phyloP scores from a whole-genome alignment of 148 eudicot genomes.

The Dianthus caryophyllus region DNA sequence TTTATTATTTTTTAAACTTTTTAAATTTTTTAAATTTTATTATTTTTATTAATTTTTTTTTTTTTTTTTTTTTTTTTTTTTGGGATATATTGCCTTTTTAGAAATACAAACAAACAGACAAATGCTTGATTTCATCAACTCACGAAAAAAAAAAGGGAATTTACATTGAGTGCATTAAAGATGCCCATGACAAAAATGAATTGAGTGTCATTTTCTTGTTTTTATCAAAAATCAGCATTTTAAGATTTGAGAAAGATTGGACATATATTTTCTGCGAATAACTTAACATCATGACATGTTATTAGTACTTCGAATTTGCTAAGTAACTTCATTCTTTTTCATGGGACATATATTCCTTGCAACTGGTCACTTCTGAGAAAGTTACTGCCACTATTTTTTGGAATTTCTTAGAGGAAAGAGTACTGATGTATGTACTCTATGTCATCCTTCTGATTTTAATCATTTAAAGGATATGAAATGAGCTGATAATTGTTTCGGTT shows the following conservation, averaged over 20 bases:
- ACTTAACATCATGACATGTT: slow-evolving; percentile 11
- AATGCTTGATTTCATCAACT: slow-evolving; percentile 8
- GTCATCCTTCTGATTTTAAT: not conserved
- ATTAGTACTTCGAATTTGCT: slow-evolving; percentile 4
- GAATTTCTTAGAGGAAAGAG: slow-evolving; percentile 11
- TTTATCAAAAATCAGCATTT: not conserved
- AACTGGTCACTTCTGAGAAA: slow-evolving; percentile 15
- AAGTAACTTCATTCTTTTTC: not conserved
- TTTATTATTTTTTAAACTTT: no score
- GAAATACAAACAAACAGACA: not conserved
- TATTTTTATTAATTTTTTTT: no score
- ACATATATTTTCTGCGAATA: not conserved
- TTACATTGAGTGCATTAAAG: not conserved
- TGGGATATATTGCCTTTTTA: not conserved
- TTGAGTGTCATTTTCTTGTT: slow-evolving; percentile 14
- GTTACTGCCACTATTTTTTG: slow-evolving; percentile 14
- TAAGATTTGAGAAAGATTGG: slow-evolving; percentile 10
- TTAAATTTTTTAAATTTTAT: no score
- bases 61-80: no score
- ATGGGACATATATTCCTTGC: slow-evolving; percentile 14
- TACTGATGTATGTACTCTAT: not conserved
- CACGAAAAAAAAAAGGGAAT: not conserved
- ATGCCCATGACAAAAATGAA: slow-evolving; percentile 9
- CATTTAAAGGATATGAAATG: slow-evolving; percentile 6
- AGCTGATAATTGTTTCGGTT: slow-evolving; percentile 5